Base-by-base conservation (phyloP, 345 rosid genomes). In the Salix caprea region DNA sequence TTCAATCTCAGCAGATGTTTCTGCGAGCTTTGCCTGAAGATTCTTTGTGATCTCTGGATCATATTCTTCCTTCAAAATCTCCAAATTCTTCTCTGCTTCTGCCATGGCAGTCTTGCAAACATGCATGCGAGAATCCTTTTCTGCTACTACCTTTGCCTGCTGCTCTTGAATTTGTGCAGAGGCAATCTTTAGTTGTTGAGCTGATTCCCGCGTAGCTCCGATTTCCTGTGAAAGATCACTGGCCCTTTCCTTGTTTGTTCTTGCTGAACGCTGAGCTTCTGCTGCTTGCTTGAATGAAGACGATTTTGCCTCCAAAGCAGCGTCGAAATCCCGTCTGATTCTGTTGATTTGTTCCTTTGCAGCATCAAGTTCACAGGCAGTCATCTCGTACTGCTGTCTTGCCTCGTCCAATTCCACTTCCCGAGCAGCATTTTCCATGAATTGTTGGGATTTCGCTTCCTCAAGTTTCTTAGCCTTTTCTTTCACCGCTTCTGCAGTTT, bases 321-420 rank as follows among this genome's bases (percentile, higher is more conserved):
- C 86, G 70, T 89, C 97, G 39, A 93, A 93, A 78, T 93, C 96
- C 80, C 91, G 98, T 74, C 92, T 77, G 70, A 91, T 76, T 77
- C 83, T 85, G 23, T 86, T 89, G 65, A 96, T 91, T 76, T 88
- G 86, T 60, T 92, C 97, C 78, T 93, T 96, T 5, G 89, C 87
- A 3, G 90, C 77, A 50, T 89, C 89, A 15, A 93, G 91, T 50
- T 90, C 80, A 6, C 79, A 21, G 3, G 93, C 87, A 10, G 85
- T 83, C 5, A 75, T 32, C 50, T 70, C 61, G 83, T 96, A 93
- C 54, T 85, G 87, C 61, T 89, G 89, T 80, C 94, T 86, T 4
- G 90, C 94, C 15, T 72, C 42, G 18, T 86, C 87, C 39, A 96
- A 68, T 69, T 91, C 98, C 15, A 79, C 83, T 21, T 84, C 83